These are phyloP conservation scores for Colletotrichum caudatum DNA, from an alignment of 2,329 filamentous ascomycete genomes.

Conservation along the genomic window DNA sequence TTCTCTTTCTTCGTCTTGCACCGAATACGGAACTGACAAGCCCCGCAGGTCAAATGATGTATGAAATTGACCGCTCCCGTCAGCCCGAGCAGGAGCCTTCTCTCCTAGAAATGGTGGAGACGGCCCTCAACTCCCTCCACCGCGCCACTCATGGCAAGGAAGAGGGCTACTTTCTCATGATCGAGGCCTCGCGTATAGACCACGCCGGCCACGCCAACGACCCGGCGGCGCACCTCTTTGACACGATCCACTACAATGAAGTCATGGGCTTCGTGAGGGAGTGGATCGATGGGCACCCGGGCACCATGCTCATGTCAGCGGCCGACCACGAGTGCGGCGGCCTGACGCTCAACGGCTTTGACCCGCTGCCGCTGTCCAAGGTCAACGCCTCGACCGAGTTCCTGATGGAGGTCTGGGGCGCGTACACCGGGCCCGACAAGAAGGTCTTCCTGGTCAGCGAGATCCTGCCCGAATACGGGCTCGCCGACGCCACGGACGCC, in stretches of 20 bases:
- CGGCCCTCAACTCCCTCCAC: constrained; percentile 53
- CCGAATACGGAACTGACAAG: not conserved
- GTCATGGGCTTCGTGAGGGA: constrained; percentile 52
- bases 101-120: constrained; percentile 54
- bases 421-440: constrained; percentile 48
- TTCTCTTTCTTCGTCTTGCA: not conserved
- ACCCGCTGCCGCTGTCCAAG: constrained; percentile 49
- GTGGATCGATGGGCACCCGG: constrained; percentile 55
- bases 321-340: constrained; percentile 57
- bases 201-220: constrained; percentile 63
- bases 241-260: constrained; percentile 55
- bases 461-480: constrained; percentile 50
- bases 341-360: constrained; percentile 53
- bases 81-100: constrained; percentile 52
- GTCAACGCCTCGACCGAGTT: constrained; percentile 50
- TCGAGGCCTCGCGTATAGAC: constrained; percentile 54
- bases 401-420: constrained; percentile 46
- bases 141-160: constrained; percentile 48
- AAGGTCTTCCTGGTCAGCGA: constrained; percentile 47
- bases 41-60: constrained; percentile 46
- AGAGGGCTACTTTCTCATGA: constrained; percentile 57
- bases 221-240: constrained; percentile 63
- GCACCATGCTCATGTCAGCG: constrained; percentile 54
- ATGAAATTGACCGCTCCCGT: constrained; percentile 51
- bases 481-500: constrained; percentile 48